Conservation (phyloP, 108 stramenopile species). For the Stephanodiscus triporus region DNA sequence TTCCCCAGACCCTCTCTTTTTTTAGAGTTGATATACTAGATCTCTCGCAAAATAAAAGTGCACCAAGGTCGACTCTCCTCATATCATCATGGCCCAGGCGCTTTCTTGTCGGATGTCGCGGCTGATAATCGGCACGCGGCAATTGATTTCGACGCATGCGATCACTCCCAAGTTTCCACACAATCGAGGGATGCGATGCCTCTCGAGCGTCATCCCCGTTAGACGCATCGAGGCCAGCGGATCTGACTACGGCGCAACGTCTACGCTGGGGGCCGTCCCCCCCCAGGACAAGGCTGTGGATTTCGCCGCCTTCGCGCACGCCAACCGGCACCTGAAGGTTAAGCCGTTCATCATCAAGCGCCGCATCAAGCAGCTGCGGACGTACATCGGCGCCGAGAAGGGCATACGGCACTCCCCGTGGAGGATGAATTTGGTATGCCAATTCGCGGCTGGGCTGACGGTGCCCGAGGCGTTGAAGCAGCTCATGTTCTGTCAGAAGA, state of each 20-base stretch:
- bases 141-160: background rate
- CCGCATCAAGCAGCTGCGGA: conserved; percentile 55
- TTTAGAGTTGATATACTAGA: too few species aligned
- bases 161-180: background rate
- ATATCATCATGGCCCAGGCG: background rate
- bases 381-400: conserved; percentile 66
- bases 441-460: conserved; percentile 71
- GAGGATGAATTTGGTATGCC: conserved; percentile 80
- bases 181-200: background rate
- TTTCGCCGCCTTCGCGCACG: conserved; percentile 35
- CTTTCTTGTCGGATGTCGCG: conserved; percentile 4
- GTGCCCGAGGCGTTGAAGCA: conserved; percentile 83
- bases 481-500: conserved; percentile 70
- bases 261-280: conserved; percentile 25
- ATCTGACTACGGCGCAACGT: conserved; percentile 29
- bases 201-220: conserved; percentile 8
- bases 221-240: background rate
- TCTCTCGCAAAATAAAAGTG: too few species aligned
- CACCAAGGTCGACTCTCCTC: too few species aligned
- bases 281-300: conserved; percentile 31
- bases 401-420: conserved; percentile 80
- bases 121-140: conserved; percentile 16
- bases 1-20: too few species aligned
- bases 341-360: conserved; percentile 74
- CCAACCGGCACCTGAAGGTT: conserved; percentile 54